Evolutionary conservation across 495 filamentous ascomycete species (phyloP).

Genomic region (Podospora sp.): DNA sequence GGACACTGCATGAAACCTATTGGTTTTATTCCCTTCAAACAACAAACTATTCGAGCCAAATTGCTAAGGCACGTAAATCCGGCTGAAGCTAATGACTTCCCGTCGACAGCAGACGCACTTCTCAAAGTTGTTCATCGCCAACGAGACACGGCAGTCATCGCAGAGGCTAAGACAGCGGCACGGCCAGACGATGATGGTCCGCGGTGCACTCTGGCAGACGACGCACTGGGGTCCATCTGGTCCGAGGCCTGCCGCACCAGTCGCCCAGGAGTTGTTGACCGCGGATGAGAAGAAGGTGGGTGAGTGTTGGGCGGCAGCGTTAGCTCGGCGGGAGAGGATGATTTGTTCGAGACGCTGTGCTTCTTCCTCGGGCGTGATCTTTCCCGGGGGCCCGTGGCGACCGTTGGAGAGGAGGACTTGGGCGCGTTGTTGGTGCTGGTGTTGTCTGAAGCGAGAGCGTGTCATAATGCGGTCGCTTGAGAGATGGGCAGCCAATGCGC

Average conservation of each 20-base stretch:
- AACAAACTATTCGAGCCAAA: neutral
- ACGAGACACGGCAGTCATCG: constrained; percentile 89
- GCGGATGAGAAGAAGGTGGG: neutral
- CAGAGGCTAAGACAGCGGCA: constrained; percentile 92
- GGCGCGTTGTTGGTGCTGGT: constrained; percentile 65
- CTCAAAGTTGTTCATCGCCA: constrained; percentile 96
- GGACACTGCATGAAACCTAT: neutral
- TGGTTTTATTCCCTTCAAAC: neutral
- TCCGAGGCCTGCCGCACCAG: constrained; percentile 70
- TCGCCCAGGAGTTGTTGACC: constrained; percentile 56
- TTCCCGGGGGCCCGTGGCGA: constrained; percentile 31
- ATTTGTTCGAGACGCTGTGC: constrained; percentile 77
- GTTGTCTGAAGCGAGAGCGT: constrained; percentile 70
- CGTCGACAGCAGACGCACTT: constrained; percentile 92
- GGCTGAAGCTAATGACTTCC: constrained; percentile 81
- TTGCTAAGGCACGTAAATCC: constrained; percentile 83
- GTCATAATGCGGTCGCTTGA: constrained; percentile 71
- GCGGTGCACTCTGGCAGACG: constrained; percentile 83
- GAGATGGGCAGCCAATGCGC: constrained; percentile 80
- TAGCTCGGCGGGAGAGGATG: constrained; percentile 64
- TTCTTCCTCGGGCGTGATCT: constrained; percentile 68
- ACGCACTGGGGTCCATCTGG: constrained; percentile 84
- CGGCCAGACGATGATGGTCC: constrained; percentile 94
- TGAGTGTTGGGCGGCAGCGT: constrained; percentile 16
- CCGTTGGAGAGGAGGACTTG: constrained; percentile 62